These are phyloP conservation scores for Obelidium mucronatum DNA, from an alignment of 192 early-diverging fungal genomes.

Conservation along the genomic window DNA sequence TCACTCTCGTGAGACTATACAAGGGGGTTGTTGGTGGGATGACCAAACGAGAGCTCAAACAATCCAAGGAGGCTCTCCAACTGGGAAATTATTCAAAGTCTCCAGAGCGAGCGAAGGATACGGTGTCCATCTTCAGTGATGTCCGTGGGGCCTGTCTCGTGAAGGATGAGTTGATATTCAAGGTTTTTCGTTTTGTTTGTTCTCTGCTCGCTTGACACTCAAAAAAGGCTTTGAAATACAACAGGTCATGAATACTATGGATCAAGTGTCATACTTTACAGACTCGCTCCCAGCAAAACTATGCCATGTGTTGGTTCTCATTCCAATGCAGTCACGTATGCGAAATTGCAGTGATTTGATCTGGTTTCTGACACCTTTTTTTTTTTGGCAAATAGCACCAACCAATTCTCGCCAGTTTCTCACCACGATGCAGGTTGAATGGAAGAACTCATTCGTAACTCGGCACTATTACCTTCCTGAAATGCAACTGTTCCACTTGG, in stretches of 20 bases:
- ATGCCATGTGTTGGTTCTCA: not conserved
- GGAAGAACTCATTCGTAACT: no score
- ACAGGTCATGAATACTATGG: not conserved
- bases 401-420: not conserved
- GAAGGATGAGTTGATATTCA: not conserved
- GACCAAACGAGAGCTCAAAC: not conserved
- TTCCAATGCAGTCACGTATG: not conserved
- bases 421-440: no score
- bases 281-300: constrained; percentile 2
- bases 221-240: no score
- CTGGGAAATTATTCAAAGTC: not conserved
- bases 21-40: constrained; percentile 1
- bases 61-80: not conserved
- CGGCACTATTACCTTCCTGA: not conserved
- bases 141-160: not conserved
- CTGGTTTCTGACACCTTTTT: not conserved
- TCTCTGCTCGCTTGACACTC: not conserved
- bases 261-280: not conserved
- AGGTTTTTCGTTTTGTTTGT: not conserved
- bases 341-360: not conserved
- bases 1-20: not conserved
- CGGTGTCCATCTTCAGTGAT: not conserved
- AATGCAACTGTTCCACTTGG: not conserved
- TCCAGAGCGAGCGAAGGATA: not conserved
- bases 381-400: not conserved